Evolutionary conservation across 768 basidiomycete genomes (phyloP), one percentile per base, ranked within the genome.

Genomic region (Suillus hirtellus): DNA sequence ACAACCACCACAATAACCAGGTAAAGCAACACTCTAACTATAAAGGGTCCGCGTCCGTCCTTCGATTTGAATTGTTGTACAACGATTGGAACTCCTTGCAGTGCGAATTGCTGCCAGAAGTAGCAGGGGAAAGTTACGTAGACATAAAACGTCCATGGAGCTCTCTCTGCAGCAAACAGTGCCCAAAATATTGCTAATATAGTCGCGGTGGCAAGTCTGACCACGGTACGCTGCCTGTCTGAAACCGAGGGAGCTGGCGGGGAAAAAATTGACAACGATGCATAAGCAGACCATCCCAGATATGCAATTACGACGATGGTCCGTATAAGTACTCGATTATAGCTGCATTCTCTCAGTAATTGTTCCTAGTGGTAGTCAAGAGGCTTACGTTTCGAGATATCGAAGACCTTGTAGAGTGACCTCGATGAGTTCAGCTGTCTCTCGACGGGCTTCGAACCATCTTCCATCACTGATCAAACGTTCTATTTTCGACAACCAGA

Each of bases 91-190:
- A 58, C 27, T n/a, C 73, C 76, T 43, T 59, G 65, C n/a, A 68
- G n/a, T 43, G 8, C 68, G 44, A 86, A 85, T 60, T 82, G 84
- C 38, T 80, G 79, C 90, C 90, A 92, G 72, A 94, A 94, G 75
- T 86, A 93, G 38, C 84, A 81, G 0, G 93, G 91, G 65, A 93
- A 93, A 4, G 81, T 71, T 42, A 87, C 81, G 69, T 95, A 95
- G 47, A 91, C 62, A 70, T 89, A 93, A 69, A 92, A 90, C 4
- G 86, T 86, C 82, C 81, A 84, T 0, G 92, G 89, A 0, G 87
- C 85, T 27, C 73, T 77, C 69, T 93, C 90, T n/a, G 87, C 49
- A 44, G 78, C 78, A 70, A 93, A 92, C 12, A 82, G 68, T 0
- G 59, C 62, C 77, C 82, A 86, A 60, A 82, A 85, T 17, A 62